These are phyloP conservation scores for Vigna radiata DNA, from an alignment of 306 rosid genomes.

Conservation along the genomic window DNA sequence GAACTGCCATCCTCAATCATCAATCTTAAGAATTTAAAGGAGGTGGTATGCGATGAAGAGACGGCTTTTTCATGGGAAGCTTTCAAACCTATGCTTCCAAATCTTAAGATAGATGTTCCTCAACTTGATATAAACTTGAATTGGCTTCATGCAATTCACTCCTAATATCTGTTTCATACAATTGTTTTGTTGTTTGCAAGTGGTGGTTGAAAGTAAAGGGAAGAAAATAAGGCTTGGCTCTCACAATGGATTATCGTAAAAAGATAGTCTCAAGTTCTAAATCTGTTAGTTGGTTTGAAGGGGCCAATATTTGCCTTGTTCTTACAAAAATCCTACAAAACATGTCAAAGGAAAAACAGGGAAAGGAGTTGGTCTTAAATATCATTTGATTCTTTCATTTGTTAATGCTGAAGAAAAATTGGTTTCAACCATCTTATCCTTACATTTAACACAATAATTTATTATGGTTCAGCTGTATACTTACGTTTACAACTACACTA, in stretches of 20 bases:
- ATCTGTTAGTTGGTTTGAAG: neutral
- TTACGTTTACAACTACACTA: too few relatives aligned
- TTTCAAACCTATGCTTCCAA: conserved; percentile 31
- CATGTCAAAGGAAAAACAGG: neutral
- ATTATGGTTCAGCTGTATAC: too few relatives aligned
- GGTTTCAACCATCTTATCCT: neutral
- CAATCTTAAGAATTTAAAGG: conserved; percentile 48
- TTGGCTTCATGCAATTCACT: conserved; percentile 8
- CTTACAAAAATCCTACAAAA: neutral
- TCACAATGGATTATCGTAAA: neutral
- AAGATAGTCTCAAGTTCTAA: neutral
- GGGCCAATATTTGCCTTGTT: neutral
- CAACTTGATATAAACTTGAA: neutral
- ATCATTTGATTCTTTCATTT: neutral
- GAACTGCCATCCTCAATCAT: conserved; percentile 49
- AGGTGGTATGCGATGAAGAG: conserved; percentile 67
- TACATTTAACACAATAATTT: neutral
- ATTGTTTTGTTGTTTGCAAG: neutral
- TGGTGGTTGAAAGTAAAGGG: neutral
- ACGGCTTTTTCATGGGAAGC: conserved; percentile 47
- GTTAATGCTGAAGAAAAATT: neutral
- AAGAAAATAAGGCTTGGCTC: neutral
- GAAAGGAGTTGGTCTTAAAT: neutral
- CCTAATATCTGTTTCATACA: neutral
- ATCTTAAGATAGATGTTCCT: conserved; percentile 22